phyloP scores from a whole-genome alignment of 176 grass and related monocot species.

The Triticum turgidum region DNA sequence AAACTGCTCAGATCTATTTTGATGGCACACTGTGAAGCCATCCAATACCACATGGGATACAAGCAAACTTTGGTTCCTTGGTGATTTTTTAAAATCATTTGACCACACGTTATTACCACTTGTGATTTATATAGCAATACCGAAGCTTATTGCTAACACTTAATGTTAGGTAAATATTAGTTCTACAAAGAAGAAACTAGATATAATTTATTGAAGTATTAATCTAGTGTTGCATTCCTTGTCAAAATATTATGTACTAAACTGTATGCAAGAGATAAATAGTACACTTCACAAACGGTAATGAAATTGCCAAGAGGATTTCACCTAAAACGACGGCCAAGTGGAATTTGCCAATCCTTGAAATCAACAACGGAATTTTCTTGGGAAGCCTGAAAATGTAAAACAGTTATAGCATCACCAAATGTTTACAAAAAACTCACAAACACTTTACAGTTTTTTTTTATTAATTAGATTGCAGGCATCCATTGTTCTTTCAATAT shows the following conservation, averaged over 20 bases:
- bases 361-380: constrained; percentile 65
- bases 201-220: neutral
- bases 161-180: neutral
- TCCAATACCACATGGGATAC: neutral
- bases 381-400: constrained; percentile 56
- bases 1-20: constrained; percentile 1
- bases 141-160: neutral
- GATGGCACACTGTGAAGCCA: neutral
- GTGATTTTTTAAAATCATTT: neutral
- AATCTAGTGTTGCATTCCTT: neutral
- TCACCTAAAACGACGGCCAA: constrained; percentile 71
- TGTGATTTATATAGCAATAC: neutral
- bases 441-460: neutral
- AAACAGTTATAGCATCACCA: neutral
- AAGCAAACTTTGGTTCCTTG: neutral
- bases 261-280: neutral
- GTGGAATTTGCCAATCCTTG: constrained; percentile 86
- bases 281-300: neutral
- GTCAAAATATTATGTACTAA: neutral
- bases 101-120: neutral
- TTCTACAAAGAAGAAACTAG: neutral
- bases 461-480: neutral
- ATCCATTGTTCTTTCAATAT: neutral
- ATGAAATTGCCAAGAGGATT: neutral
- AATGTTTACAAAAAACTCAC: too few species aligned